Evolutionary conservation across 2,329 filamentous ascomycete species (phyloP).

Genomic region (Monosporascus sp.): DNA sequence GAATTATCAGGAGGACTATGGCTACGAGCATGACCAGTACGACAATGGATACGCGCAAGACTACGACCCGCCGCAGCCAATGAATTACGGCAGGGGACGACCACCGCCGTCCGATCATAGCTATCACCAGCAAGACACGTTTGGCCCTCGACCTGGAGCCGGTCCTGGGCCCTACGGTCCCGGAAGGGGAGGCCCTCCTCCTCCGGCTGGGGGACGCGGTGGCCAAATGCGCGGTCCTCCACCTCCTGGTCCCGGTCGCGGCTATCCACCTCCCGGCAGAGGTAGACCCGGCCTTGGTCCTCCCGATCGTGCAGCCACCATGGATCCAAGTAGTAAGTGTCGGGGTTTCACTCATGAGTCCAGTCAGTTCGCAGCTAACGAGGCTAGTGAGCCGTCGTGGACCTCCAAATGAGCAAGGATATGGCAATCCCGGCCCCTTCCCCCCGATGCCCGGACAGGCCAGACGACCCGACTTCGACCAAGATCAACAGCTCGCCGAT

Average conservation of each 20-base stretch:
- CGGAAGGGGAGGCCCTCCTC: slow-evolving; percentile 35
- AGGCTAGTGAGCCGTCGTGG: slow-evolving; percentile 15
- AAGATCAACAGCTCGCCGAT: slow-evolving; percentile 36
- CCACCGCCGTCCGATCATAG: slow-evolving; percentile 32
- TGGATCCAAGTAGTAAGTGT: slow-evolving; percentile 29
- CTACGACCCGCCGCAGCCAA: slow-evolving; percentile 37
- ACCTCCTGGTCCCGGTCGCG: slow-evolving; percentile 20
- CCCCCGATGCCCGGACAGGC: slow-evolving; percentile 37
- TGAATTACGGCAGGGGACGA: slow-evolving; percentile 37
- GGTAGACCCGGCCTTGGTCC: slow-evolving; percentile 37
- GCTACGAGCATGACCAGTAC: slow-evolving; percentile 40
- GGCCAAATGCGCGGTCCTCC: slow-evolving; percentile 36
- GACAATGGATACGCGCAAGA: slow-evolving; percentile 36
- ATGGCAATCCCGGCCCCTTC: slow-evolving; percentile 32
- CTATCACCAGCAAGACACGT: slow-evolving; percentile 40
- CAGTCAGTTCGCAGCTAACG: slow-evolving; percentile 11
- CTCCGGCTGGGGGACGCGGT: slow-evolving; percentile 39
- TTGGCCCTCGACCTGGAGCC: slow-evolving; percentile 29
- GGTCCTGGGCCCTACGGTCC: slow-evolving; percentile 28
- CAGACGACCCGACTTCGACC: slow-evolving; percentile 33
- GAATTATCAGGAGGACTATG: slow-evolving; percentile 41
- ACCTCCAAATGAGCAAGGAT: slow-evolving; percentile 28
- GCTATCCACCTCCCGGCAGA: slow-evolving; percentile 23
- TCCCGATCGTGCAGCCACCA: slow-evolving; percentile 30
- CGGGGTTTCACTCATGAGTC: background rate